phyloP scores from a whole-genome alignment of 2,329 filamentous ascomycete genomes.

The Penicillium sp. region DNA sequence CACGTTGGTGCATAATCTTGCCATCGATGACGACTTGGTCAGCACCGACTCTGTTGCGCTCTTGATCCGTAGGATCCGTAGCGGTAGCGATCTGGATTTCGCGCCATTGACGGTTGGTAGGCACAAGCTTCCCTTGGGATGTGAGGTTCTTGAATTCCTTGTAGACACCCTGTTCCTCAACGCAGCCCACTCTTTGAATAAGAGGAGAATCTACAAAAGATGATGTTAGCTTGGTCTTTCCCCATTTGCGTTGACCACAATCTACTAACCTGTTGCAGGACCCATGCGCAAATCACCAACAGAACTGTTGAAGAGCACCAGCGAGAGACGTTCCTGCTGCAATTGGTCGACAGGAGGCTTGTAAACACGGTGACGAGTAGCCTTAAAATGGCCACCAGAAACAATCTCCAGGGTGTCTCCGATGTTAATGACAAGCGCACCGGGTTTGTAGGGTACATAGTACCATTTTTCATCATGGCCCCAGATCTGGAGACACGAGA shows the following conservation, averaged over 20 bases:
- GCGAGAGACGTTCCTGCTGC: slow-evolving; percentile 26
- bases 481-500: slow-evolving; percentile 50
- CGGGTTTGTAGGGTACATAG: slow-evolving; percentile 43
- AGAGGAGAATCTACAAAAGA: slow-evolving; percentile 33
- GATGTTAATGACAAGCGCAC: slow-evolving; percentile 51
- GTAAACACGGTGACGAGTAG: slow-evolving; percentile 46
- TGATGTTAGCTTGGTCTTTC: not conserved
- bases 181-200: slow-evolving; percentile 44
- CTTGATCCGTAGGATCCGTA: slow-evolving; percentile 44
- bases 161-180: slow-evolving; percentile 46
- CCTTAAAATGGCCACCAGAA: slow-evolving; percentile 49
- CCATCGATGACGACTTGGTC: slow-evolving; percentile 46
- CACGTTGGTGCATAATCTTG: slow-evolving; percentile 47
- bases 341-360: slow-evolving; percentile 43
- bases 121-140: slow-evolving; percentile 41
- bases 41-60: slow-evolving; percentile 42
- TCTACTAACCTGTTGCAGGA: slow-evolving; percentile 34
- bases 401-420: slow-evolving; percentile 48
- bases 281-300: slow-evolving; percentile 45
- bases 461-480: slow-evolving; percentile 47
- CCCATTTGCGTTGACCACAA: not conserved
- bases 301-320: slow-evolving; percentile 49
- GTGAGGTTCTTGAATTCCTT: slow-evolving; percentile 47
- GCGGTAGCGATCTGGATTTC: slow-evolving; percentile 49
- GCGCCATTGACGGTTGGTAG: slow-evolving; percentile 49